Base-by-base conservation (phyloP, 768 basidiomycete genomes). In the Saitozyma sp. region DNA sequence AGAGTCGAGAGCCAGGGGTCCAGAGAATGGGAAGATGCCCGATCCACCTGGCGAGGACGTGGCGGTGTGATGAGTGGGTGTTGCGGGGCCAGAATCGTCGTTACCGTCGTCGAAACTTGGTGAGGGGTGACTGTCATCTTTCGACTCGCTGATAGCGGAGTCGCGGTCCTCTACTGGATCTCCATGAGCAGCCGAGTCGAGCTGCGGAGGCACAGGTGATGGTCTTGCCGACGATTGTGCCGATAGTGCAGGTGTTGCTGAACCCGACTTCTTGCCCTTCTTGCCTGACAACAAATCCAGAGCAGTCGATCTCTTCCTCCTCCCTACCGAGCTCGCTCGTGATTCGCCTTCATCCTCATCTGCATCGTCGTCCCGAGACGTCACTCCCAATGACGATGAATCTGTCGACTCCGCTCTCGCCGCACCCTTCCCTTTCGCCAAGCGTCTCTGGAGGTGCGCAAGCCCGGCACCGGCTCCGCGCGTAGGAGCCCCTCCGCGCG, bases 331-430 rank as follows among this genome's bases (percentile, higher is more conserved):
- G 39, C 54, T 61, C 38, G 64, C 45, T 42, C 66, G 65, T 16
- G 64, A 65, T 50, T 68, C 67, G 17, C 62, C 64, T 39, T 70
- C 71, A 20, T 73, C 66, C 49, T 64, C 59, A 10, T 69, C 68
- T 13, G 57, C 59, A 9, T 66, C 69, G 2, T 29, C 29, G 5
- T 29, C 29, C 2, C 29, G 29, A 5, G 29, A 29, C 29, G 29
- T 29, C 29, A 2, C 29, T 29, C 2, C 2, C 29, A 29, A 2
- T 5, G 29, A 29, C 29, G 29, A 29, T 2, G 29, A 29, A 29
- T 29, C 29, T 29, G 2, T 5, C 5, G 29, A 29, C 29, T 29
- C 29, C 29, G 29, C 43, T 17, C 50, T 20, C 17, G 50, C 38
- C 20, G 51, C 46, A 9, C 48, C 38, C 48, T 60, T 10, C 38